Percentiles rank a stretch among this genome's conserved stretches.
These are phyloP conservation scores for Colletotrichum agaves DNA, from an alignment of 2,329 filamentous ascomycete genomes.

Conservation along the genomic window DNA sequence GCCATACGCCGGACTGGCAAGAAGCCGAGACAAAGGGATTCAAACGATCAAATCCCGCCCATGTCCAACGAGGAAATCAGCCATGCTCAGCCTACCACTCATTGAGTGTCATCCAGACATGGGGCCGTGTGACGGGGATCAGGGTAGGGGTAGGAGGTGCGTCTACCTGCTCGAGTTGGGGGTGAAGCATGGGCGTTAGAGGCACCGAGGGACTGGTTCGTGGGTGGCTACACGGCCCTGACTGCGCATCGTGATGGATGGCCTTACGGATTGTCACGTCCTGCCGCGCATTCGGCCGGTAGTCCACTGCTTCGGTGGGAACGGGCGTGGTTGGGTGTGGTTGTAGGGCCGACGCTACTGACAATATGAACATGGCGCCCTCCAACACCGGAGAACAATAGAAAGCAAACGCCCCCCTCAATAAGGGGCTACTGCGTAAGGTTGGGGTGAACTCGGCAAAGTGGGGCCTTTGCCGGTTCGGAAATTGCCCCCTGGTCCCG, in stretches of 20 bases:
- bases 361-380: slow-evolving; percentile 12
- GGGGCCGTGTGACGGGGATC: neutral
- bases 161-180: neutral
- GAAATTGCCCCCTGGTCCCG: neutral
- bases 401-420: slow-evolving; percentile 6
- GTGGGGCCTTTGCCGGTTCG: slow-evolving; percentile 3
- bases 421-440: slow-evolving; percentile 19
- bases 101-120: neutral
- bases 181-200: neutral
- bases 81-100: neutral
- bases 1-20: neutral
- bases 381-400: slow-evolving; percentile 34
- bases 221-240: neutral
- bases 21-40: neutral
- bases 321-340: slow-evolving; percentile 7
- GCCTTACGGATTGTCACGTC: neutral
- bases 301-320: neutral
- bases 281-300: slow-evolving; percentile 5
- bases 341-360: neutral
- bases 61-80: neutral
- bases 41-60: neutral
- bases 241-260: neutral
- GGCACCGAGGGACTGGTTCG: slow-evolving; percentile 6
- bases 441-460: slow-evolving; percentile 1
- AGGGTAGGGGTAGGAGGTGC: neutral